Conservation (phyloP, 768 basidiomycete species). For the Nidularia sp. region DNA sequence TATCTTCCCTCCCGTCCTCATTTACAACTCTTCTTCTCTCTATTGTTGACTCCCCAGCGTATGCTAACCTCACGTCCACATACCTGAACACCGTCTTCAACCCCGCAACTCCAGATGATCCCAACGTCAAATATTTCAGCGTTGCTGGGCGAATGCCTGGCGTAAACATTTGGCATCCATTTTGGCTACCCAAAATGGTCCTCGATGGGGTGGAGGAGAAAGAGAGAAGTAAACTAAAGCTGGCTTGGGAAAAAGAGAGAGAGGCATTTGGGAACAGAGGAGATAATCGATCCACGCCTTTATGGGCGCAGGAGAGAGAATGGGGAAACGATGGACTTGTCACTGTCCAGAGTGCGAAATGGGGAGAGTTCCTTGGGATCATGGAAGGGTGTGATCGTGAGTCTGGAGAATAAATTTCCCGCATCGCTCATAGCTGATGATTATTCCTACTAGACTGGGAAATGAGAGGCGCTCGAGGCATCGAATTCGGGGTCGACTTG, state of each 20-base stretch:
- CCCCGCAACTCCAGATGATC: conserved; percentile 74
- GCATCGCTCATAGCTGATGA: neutral
- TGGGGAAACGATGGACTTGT: conserved; percentile 94
- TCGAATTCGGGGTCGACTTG: conserved; percentile 61
- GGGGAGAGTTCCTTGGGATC: conserved; percentile 93
- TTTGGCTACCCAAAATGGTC: conserved; percentile 95
- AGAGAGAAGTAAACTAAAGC: conserved; percentile 40
- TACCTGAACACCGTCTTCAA: conserved; percentile 83
- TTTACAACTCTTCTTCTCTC: conserved; percentile 86
- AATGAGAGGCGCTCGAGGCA: conserved; percentile 81
- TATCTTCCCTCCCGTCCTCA: conserved; percentile 71
- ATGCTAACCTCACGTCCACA: conserved; percentile 84
- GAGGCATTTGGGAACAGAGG: conserved; percentile 6
- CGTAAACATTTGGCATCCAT: conserved; percentile 83
- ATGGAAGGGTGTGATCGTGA: conserved; percentile 83
- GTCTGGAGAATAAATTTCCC: conserved; percentile 9
- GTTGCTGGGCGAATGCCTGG: conserved; percentile 73
- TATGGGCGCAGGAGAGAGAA: conserved; percentile 48
- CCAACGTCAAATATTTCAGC: conserved; percentile 86
- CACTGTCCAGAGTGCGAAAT: conserved; percentile 85
- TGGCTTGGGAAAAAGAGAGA: conserved; percentile 28
- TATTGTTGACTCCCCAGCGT: conserved; percentile 93
- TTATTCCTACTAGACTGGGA: conserved; percentile 77
- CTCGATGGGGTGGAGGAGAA: conserved; percentile 79
- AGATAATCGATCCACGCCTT: conserved; percentile 17